phyloP scores from a whole-genome alignment of 805 yeast species.

The Spathaspora passalidarum region DNA sequence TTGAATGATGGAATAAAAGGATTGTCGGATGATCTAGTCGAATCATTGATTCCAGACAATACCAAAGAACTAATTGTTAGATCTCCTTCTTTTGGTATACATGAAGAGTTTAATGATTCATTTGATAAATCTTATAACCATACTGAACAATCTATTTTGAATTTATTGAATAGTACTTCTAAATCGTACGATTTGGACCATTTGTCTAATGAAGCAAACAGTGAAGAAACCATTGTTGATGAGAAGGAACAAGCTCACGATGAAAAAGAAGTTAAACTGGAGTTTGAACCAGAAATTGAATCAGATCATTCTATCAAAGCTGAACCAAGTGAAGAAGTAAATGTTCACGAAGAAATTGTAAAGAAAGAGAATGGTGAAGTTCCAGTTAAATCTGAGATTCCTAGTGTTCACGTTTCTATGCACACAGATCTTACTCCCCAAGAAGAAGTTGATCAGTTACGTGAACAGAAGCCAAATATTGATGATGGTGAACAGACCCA shows the following conservation, averaged over 20 bases:
- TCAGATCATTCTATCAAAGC: neutral
- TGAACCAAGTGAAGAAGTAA: neutral
- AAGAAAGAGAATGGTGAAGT: constrained; percentile 3
- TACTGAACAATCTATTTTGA: constrained; percentile 40
- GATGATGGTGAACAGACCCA: neutral
- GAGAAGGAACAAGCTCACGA: neutral
- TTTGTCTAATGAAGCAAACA: neutral
- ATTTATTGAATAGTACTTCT: constrained; percentile 24
- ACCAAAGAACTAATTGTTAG: neutral
- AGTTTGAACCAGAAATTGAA: neutral
- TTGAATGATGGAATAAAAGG: constrained; percentile 44
- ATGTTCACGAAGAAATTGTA: neutral
- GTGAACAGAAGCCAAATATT: neutral
- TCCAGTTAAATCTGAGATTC: neutral
- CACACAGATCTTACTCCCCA: constrained; percentile 8
- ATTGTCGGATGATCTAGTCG: constrained; percentile 36
- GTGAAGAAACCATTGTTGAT: neutral
- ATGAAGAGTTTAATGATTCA: constrained; percentile 19
- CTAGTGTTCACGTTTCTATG: constrained; percentile 1
- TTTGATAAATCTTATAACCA: constrained; percentile 32
- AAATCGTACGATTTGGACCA: neutral
- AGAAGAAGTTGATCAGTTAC: constrained; percentile 7
- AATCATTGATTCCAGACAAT: constrained; percentile 26
- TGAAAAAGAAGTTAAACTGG: neutral
- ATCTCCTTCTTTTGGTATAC: constrained; percentile 2